A percentile compares a stretch with the other conserved stretches of the same genome.
Conservation (phyloP, 768 basidiomycete genomes). For the Lactifluus subvellereus region DNA sequence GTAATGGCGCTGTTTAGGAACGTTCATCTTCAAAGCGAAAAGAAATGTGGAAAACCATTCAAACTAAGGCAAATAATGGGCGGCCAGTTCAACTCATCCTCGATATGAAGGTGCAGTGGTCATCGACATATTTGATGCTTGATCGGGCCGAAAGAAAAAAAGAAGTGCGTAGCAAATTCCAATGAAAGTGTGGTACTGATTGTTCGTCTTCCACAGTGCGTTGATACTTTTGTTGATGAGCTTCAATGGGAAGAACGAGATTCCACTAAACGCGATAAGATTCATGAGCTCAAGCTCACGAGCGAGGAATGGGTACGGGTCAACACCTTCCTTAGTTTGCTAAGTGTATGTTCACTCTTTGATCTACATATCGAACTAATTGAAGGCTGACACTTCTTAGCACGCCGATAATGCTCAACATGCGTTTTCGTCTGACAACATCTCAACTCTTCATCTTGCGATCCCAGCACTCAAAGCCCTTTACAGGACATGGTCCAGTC, state of each 20-base stretch:
- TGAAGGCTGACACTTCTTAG: too few relatives aligned
- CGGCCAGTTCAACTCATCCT: neutral
- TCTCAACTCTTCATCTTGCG: too few relatives aligned
- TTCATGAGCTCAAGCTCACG: neutral
- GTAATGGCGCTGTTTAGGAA: neutral
- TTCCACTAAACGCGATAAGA: too few relatives aligned
- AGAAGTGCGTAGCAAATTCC: neutral
- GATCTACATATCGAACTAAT: too few relatives aligned
- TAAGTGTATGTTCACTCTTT: too few relatives aligned
- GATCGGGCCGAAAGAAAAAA: neutral
- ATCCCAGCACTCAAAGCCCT: too few relatives aligned
- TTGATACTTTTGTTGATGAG: neutral
- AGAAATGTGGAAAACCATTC: neutral
- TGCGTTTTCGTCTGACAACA: too few relatives aligned
- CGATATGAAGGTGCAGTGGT: neutral
- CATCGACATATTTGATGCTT: neutral
- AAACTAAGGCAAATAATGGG: neutral
- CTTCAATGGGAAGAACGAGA: conserved; percentile 1
- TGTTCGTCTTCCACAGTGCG: neutral
- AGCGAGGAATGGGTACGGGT: neutral
- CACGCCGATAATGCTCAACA: too few relatives aligned
- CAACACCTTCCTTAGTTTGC: too few relatives aligned
- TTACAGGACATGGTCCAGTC: too few relatives aligned
- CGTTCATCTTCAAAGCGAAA: neutral
- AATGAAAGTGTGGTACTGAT: neutral